Evolutionary conservation across 2,329 filamentous ascomycete genomes (phyloP).

Genomic region (Alternaria arbusti): DNA sequence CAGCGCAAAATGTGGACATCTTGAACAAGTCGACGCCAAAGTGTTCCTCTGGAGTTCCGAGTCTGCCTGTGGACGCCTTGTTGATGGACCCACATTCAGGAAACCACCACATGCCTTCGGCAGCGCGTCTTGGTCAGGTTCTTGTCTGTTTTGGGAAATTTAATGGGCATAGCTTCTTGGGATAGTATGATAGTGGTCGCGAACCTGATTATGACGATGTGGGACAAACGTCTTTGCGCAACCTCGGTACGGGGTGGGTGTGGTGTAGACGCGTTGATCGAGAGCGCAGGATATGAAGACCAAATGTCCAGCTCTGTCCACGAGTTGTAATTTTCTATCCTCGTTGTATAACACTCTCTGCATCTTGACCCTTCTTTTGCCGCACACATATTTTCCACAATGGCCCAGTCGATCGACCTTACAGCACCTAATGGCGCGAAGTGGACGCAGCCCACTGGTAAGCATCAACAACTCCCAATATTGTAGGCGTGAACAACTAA

Average conservation of each 20-base stretch:
- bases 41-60: background rate
- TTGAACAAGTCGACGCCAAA: background rate
- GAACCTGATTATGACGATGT: background rate
- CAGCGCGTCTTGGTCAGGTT: background rate
- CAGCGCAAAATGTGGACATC: background rate
- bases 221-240: background rate
- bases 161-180: background rate
- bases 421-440: background rate
- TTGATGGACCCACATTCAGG: background rate
- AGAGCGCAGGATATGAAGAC: background rate
- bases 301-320: background rate
- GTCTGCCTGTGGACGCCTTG: background rate
- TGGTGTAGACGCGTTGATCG: background rate
- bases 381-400: background rate
- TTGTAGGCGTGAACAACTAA: background rate
- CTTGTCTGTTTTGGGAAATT: background rate
- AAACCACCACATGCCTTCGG: background rate
- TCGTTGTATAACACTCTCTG: background rate
- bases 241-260: background rate
- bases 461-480: background rate
- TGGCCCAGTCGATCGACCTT: background rate
- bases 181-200: background rate
- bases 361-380: background rate
- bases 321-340: background rate
- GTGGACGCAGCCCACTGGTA: background rate